Conservation (phyloP, 192 early-diverging fungal species). For the Linnemannia zychae region DNA sequence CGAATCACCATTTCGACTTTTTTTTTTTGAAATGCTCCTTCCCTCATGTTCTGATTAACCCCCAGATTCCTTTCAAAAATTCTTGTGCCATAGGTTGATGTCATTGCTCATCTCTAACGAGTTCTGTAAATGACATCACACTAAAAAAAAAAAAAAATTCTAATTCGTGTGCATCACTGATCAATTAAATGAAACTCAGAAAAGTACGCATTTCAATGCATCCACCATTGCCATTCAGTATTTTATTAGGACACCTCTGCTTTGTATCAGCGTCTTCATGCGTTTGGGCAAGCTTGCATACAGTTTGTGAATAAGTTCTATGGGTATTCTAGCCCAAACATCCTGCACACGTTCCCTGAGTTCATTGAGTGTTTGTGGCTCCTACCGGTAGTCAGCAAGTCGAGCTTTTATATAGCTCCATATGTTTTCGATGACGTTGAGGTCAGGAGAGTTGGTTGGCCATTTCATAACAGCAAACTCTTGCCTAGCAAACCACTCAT, state of each 20-base stretch:
- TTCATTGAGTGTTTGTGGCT: not conserved
- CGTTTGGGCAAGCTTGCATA: conserved; percentile 5
- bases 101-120: no score
- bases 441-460: not conserved
- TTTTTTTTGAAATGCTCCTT: conserved; percentile 1
- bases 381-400: not conserved
- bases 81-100: no score
- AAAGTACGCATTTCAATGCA: no score
- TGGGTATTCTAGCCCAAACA: not conserved
- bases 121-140: no score
- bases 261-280: not conserved
- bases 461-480: not conserved
- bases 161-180: no score
- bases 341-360: not conserved
- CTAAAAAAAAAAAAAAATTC: no score
- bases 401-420: not conserved
- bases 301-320: not conserved
- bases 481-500: no score
- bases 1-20: not conserved
- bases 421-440: not conserved
- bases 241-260: not conserved
- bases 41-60: not conserved
- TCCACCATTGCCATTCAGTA: not conserved
- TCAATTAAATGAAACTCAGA: no score
- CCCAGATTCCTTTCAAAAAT: not conserved